Base-by-base conservation (phyloP, 1,139 yeast species). In the Hemisphaericaspora xylanilytica region DNA sequence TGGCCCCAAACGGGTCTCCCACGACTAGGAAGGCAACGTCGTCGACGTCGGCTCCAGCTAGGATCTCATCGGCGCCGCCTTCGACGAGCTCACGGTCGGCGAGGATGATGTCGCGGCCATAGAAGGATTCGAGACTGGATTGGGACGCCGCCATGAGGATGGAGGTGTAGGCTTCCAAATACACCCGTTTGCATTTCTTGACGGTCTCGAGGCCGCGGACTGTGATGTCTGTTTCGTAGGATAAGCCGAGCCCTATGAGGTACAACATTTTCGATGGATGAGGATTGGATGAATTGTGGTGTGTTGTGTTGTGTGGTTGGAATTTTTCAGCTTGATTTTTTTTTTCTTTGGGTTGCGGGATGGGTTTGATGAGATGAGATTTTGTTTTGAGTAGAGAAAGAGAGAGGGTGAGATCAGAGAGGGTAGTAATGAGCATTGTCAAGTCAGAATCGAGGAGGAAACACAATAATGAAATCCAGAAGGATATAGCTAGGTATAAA, bases 1-100 rank as follows among this genome's bases (percentile, higher is more conserved):
- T 92, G 31, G 98, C 98, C 25, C 98, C 98, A 59, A 88, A 90
- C 26, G 95, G 96, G 59, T 92, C 98, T 28, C 98, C 98, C 18
- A 92, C 98, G 14, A 92, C 98, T 50, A 92, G 70, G 53, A 92
- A 89, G 1, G 97, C 97, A 57, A 92, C 75, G 57, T 89, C 96
- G 40, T 86, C 92, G 15, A 62, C 67, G 33, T 85, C 79, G 1
- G 95, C 97, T 40, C 78, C 83, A 20, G 71, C 81, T 47, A 92
- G 69, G 43, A 92, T 92, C 30, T 74, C 73, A 53, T 90, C 97
- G 20, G 94, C 80, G 4, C 94, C 95, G 36, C 82, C 71, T 61
- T 92, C 98, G 16, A 92, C 98, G 49, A 90, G 71, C 56, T 92
- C 98, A 61, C 98, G 75, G 56, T 92, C 97, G 11, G 98, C 98